phyloP scores from a whole-genome alignment of 352 stramenopile species.

The Phytophthora sojae region DNA sequence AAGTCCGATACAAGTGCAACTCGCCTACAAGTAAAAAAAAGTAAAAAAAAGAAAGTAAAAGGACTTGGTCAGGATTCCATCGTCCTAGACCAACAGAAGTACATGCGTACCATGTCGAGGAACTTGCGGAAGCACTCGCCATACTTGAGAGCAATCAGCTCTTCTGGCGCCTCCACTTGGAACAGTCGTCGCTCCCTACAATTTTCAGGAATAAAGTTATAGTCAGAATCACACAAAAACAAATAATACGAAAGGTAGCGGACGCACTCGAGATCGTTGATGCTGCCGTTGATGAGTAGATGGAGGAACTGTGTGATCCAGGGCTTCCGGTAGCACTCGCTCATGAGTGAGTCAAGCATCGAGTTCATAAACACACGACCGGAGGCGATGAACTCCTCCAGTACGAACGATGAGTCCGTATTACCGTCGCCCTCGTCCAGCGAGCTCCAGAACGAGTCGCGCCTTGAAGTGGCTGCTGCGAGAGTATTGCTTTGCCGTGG shows the following conservation, averaged over 20 bases:
- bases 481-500: conserved; percentile 38
- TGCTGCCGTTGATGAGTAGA: conserved; percentile 66
- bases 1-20: conserved; percentile 66
- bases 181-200: conserved; percentile 73
- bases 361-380: conserved; percentile 80
- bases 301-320: conserved; percentile 79
- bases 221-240: too few species aligned
- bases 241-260: too few species aligned
- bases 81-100: background rate
- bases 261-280: conserved; percentile 63
- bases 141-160: conserved; percentile 60
- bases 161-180: conserved; percentile 63
- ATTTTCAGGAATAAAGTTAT: too few species aligned
- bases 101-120: conserved; percentile 59
- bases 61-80: background rate
- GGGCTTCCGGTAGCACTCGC: conserved; percentile 80
- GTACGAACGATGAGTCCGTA: conserved; percentile 50
- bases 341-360: conserved; percentile 78
- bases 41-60: background rate
- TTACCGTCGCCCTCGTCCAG: conserved; percentile 48
- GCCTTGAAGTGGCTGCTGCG: conserved; percentile 23
- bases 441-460: conserved; percentile 51
- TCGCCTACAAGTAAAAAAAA: conserved; percentile 42
- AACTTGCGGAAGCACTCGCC: conserved; percentile 75
- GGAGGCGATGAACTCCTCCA: conserved; percentile 80